phyloP scores from a whole-genome alignment of 176 grass and related monocot species.

The Raddia distichophylla region DNA sequence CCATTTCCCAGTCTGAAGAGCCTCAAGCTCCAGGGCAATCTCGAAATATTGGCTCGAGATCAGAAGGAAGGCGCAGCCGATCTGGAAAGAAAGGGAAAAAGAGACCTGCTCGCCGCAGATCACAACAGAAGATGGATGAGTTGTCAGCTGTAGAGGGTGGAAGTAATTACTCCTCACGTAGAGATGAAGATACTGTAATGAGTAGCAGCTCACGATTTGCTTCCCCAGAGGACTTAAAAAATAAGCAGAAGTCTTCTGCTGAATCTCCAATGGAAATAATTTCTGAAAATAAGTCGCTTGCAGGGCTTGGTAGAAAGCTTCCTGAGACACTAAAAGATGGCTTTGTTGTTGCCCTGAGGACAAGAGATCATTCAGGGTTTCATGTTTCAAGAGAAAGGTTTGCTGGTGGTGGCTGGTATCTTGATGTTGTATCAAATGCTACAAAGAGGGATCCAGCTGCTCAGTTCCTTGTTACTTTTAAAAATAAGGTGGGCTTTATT shows the following conservation, averaged over 20 bases:
- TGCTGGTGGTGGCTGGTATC: constrained; percentile 71
- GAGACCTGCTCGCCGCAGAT: constrained; percentile 82
- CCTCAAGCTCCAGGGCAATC: constrained; percentile 67
- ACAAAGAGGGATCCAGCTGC: constrained; percentile 90
- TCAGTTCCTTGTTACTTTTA: constrained; percentile 83
- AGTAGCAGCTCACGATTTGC: constrained; percentile 87
- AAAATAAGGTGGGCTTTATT: constrained; percentile 62
- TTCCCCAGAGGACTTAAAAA: constrained; percentile 85
- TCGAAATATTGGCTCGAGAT: constrained; percentile 61
- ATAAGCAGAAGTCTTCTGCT: constrained; percentile 64
- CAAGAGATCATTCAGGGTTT: constrained; percentile 64
- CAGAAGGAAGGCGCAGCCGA: constrained; percentile 78
- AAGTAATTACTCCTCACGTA: constrained; percentile 67
- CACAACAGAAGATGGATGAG: constrained; percentile 84
- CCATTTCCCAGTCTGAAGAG: constrained; percentile 59
- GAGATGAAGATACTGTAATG: constrained; percentile 70
- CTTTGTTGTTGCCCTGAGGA: constrained; percentile 70
- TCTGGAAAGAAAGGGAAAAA: constrained; percentile 98
- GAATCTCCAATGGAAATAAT: constrained; percentile 82
- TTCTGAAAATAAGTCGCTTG: constrained; percentile 56
- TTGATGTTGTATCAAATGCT: constrained; percentile 81
- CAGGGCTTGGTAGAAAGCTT: constrained; percentile 45
- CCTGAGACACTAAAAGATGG: constrained; percentile 74
- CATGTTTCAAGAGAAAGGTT: constrained; percentile 81
- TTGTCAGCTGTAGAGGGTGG: constrained; percentile 65